Percentiles rank a stretch among this genome's conserved stretches.
These are phyloP conservation scores for Alternaria rosae DNA, from an alignment of 2,329 filamentous ascomycete species.

Conservation along the genomic window DNA sequence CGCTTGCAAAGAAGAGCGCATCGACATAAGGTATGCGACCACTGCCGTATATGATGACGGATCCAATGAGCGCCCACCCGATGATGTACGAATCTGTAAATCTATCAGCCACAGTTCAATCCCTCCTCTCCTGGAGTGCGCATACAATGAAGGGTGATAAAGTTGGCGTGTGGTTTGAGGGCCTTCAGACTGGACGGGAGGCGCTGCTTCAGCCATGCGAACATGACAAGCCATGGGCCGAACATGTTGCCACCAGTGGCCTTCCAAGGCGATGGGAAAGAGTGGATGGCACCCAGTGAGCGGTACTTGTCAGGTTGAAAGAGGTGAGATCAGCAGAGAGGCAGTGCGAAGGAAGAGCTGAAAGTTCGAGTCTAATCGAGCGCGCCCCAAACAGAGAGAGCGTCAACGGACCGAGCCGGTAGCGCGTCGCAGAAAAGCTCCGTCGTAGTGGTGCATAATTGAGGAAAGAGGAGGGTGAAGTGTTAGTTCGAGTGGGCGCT, in stretches of 20 bases:
- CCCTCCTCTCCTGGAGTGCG: neutral
- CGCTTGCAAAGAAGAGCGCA: slow-evolving; percentile 85
- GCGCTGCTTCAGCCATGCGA: slow-evolving; percentile 38
- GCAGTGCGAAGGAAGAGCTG: slow-evolving; percentile 11
- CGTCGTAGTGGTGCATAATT: slow-evolving; percentile 14
- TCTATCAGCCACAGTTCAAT: slow-evolving; percentile 14
- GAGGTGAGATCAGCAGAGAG: neutral
- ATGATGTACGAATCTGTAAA: slow-evolving; percentile 79
- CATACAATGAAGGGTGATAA: slow-evolving; percentile 79
- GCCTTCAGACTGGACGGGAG: slow-evolving; percentile 30
- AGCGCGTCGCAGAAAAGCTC: slow-evolving; percentile 20
- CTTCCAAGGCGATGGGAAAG: neutral
- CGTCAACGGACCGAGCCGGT: slow-evolving; percentile 35
- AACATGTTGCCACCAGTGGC: slow-evolving; percentile 35
- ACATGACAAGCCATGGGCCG: slow-evolving; percentile 38
- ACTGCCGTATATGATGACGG: slow-evolving; percentile 75
- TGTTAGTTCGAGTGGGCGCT: neutral
- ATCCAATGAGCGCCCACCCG: slow-evolving; percentile 73
- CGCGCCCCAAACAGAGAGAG: slow-evolving; percentile 8
- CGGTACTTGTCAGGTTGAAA: neutral
- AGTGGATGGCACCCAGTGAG: neutral
- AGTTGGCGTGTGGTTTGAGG: slow-evolving; percentile 73
- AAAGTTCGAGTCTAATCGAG: slow-evolving; percentile 7
- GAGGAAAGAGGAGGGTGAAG: slow-evolving; percentile 2
- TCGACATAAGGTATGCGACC: slow-evolving; percentile 79